Conservation (phyloP, 257 asterid species). For the Eucommia ulmoides region DNA sequence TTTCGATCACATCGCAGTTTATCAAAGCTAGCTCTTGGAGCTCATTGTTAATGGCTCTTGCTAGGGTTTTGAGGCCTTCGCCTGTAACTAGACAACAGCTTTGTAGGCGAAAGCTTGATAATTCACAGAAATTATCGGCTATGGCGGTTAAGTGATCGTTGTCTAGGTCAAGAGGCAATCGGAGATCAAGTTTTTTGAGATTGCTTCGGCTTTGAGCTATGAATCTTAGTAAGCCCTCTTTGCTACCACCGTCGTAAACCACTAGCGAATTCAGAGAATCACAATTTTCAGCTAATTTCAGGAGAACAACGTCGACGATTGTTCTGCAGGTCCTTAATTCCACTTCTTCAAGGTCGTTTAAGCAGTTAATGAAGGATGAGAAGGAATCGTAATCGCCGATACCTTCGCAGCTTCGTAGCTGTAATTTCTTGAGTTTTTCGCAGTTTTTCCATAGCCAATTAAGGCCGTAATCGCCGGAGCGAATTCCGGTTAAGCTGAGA, state of each 20-base stretch:
- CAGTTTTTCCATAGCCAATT: conserved; percentile 51
- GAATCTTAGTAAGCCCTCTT: conserved; percentile 55
- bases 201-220: conserved; percentile 27
- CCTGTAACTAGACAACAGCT: conserved; percentile 66
- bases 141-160: conserved; percentile 49
- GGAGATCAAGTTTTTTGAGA: conserved; percentile 40
- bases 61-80: conserved; percentile 46
- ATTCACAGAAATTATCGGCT: conserved; percentile 37
- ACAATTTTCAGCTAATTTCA: conserved; percentile 31
- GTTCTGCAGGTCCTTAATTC: conserved; percentile 55
- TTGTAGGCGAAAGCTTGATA: conserved; percentile 45
- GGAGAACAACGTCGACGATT: conserved; percentile 35
- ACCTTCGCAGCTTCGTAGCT: conserved; percentile 51
- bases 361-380: conserved; percentile 23
- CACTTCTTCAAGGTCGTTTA: conserved; percentile 30
- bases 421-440: conserved; percentile 36
- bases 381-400: conserved; percentile 48
- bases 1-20: conserved; percentile 54
- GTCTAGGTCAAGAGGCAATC: conserved; percentile 73
- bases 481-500: conserved; percentile 37
- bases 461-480: conserved; percentile 37
- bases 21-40: conserved; percentile 57
- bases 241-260: conserved; percentile 67
- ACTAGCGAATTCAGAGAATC: conserved; percentile 34
- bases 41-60: conserved; percentile 16